Conservation (phyloP, 306 rosid species). For the Potentilla sterilis region DNA sequence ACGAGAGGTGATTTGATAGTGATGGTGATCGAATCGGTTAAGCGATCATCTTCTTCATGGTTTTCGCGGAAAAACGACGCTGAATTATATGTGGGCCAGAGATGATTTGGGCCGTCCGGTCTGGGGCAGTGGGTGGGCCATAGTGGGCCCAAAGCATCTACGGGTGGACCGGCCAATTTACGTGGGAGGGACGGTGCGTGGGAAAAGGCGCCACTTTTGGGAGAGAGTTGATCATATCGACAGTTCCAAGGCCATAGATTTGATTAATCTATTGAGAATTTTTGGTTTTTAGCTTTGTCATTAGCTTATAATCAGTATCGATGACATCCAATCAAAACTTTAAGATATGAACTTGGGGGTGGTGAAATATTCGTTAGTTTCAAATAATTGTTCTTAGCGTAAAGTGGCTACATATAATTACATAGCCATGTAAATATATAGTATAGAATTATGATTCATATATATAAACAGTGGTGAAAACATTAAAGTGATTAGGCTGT, state of each 20-base stretch:
- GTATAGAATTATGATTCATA: no score
- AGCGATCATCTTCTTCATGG: conserved; percentile 1
- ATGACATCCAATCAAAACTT: background rate
- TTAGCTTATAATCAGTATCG: background rate
- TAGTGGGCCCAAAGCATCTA: background rate
- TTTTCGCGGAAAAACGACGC: conserved; percentile 24
- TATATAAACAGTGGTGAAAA: no score
- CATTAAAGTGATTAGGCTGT: no score
- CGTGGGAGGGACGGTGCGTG: background rate
- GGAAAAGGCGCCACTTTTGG: background rate
- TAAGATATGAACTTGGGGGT: background rate
- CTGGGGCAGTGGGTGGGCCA: background rate
- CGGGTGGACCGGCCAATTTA: background rate
- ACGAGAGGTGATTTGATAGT: background rate
- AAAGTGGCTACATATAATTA: no score
- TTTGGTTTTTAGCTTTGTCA: background rate
- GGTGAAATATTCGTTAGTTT: no score
- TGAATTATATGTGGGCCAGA: background rate
- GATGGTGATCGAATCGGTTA: conserved; percentile 13
- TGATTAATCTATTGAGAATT: background rate
- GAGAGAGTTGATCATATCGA: background rate
- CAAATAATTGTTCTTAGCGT: no score
- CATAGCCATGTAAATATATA: no score
- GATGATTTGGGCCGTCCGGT: background rate
- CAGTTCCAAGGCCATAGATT: background rate